A percentile compares a stretch with the other conserved stretches of the same genome.
Conservation (phyloP, 441 rosid species). For the Populus tomentosa region DNA sequence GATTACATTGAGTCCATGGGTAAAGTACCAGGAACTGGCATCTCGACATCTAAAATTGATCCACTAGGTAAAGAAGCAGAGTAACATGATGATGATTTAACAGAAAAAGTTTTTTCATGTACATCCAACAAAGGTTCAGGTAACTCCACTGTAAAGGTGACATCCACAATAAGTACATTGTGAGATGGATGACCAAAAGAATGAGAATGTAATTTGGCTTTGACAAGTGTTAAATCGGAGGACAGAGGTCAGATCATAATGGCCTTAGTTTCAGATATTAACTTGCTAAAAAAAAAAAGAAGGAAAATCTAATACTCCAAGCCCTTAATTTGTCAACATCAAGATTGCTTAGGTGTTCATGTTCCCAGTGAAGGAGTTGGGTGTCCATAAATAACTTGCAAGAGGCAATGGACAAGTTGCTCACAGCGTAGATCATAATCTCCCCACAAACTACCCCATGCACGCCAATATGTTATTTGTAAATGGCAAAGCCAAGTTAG, state of each 20-base stretch:
- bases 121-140: background rate
- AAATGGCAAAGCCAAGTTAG: background rate
- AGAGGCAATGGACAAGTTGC: background rate
- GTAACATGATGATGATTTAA: background rate
- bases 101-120: background rate
- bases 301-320: too few relatives aligned
- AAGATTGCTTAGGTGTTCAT: too few relatives aligned
- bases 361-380: background rate
- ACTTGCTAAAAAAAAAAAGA: background rate
- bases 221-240: too few relatives aligned
- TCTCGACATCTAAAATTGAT: background rate
- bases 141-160: background rate
- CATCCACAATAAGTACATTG: background rate
- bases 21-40: background rate
- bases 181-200: background rate
- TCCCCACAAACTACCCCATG: background rate
- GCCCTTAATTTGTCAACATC: background rate
- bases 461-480: background rate
- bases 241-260: background rate
- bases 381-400: background rate
- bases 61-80: background rate
- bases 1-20: background rate
- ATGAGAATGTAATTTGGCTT: conserved; percentile 4
- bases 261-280: background rate
- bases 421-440: background rate